Base-by-base conservation (phyloP, 2,329 filamentous ascomycete genomes). In the Fusarium odoratissimum region DNA sequence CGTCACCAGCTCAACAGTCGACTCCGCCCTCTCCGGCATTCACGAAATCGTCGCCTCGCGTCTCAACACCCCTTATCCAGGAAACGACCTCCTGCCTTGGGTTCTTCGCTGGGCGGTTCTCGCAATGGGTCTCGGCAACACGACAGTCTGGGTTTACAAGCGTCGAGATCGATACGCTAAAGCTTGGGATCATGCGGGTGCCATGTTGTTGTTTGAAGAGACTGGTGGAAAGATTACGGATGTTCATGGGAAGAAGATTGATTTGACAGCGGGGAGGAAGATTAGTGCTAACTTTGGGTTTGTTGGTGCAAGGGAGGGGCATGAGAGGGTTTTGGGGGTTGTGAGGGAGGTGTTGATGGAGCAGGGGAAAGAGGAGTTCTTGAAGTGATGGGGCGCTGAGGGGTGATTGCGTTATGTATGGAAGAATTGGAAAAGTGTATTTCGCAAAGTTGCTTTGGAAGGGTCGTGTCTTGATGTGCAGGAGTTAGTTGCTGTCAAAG, bases 321-420 rank as follows among this genome's bases (percentile, higher is more conserved):
- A 90, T 66, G 80, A 45, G 1, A 59, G 71, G 4, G 85, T 90
- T 4, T 74, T 89, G 62, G 86, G 90, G 73, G 93, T 89, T 9
- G 95, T 98, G 5, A 92, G 92, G 80, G 88, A 90, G 70, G 94
- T 97, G n/a, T 84, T 97, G 73, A 81, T 60, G 30, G 80, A 83
- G 28, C 76, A 84, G 55, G 72, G 77, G 0, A 77, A 77, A 28
- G 71, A 72, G 0, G 76, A 73, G 0, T 77, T 75, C 49, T 23
- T 81, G 46, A 45, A 63, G 25, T 74, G n/a, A 66, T 12, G 0
- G 1, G 8, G 5, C 5, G 9, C 5, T 9, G 5, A 13, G 25
- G 5, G 40, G 25, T 3, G 11, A 9, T 28, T 23, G 46, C 5
- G 11, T 0, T 44, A 8, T 16, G n/a, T 25, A 9, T 21, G 8